Evolutionary conservation across 306 rosid genomes (phyloP), one percentile per base, ranked within the genome.

Genomic region (Vigna hirtella): DNA sequence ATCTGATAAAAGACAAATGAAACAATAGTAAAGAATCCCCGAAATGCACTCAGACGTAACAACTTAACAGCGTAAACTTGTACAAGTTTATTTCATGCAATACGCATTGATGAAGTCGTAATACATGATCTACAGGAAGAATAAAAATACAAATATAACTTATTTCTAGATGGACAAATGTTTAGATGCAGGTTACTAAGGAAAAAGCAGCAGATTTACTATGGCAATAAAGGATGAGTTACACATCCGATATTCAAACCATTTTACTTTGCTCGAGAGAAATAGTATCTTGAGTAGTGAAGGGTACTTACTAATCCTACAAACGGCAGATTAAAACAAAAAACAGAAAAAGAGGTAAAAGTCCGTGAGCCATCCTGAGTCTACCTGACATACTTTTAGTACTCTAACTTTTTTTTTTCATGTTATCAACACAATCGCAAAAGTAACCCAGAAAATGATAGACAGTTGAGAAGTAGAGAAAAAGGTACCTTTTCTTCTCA

Each of bases 401-500:
- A 24, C 1, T 12, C n/a, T 17, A 26, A 43, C 3, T 12, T 2
- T 11, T 13, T 58, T 4, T 50, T 45, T 43, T 43, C 4, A 16
- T 16, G 16, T 59, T 24, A 43, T 43, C 47, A 64, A 8, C 40
- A 52, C 48, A 64, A 70, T 53, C 18, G 20, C 38, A 50, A 6
- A 42, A 20, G 52, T 58, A 49, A 58, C 69, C 47, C 52, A 2
- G 40, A n/a, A 55, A 68, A 69, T 34, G 14, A 77, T 67, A 50
- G 22, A 34, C 16, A 32, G 51, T 38, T 62, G 50, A 72, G 34
- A 32, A 66, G 55, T n/a, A 51, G 55, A 81, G 26, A 47, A 50
- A 30, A 64, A 38, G 9, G 84, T 88, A 95, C 98, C 98, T 91
- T 86, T 91, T 95, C 82, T 66, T 88, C 86, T 92, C 98, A 26